These are phyloP conservation scores for Metschnikowia borealis DNA, from an alignment of 805 yeast species.

Conservation along the genomic window DNA sequence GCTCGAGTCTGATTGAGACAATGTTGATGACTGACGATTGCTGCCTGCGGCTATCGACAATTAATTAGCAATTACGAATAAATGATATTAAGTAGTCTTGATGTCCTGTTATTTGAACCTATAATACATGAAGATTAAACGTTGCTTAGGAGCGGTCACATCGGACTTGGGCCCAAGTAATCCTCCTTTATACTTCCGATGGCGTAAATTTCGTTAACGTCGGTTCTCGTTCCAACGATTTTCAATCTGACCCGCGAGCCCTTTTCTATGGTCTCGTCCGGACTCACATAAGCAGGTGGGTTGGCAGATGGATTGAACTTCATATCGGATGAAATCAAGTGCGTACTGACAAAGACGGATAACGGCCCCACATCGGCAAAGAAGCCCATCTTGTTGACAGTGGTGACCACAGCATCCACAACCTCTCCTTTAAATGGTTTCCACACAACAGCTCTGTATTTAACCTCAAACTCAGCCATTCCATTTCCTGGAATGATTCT, in stretches of 20 bases:
- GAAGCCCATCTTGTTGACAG: conserved; percentile 91
- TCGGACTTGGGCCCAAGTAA: conserved; percentile 78
- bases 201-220: conserved; percentile 95
- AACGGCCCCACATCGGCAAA: conserved; percentile 98
- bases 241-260: conserved; percentile 92
- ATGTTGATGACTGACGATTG: not conserved
- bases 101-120: conserved; percentile 3
- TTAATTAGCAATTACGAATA: not conserved
- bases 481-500: conserved; percentile 87
- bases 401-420: conserved; percentile 93
- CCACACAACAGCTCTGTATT: conserved; percentile 96
- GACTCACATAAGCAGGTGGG: conserved; percentile 96
- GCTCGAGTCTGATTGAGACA: conserved; percentile 7
- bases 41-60: not conserved
- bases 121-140: conserved; percentile 12
- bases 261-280: conserved; percentile 91
- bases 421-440: conserved; percentile 98
- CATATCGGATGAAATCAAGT: conserved; percentile 92
- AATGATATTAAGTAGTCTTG: not conserved
- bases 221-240: conserved; percentile 95
- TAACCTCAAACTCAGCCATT: conserved; percentile 93
- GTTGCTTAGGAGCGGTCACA: conserved; percentile 18
- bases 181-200: conserved; percentile 98
- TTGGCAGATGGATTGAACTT: conserved; percentile 90
- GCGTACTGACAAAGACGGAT: conserved; percentile 90